phyloP scores from a whole-genome alignment of 495 filamentous ascomycete genomes.

The Aspergillus ostianus region DNA sequence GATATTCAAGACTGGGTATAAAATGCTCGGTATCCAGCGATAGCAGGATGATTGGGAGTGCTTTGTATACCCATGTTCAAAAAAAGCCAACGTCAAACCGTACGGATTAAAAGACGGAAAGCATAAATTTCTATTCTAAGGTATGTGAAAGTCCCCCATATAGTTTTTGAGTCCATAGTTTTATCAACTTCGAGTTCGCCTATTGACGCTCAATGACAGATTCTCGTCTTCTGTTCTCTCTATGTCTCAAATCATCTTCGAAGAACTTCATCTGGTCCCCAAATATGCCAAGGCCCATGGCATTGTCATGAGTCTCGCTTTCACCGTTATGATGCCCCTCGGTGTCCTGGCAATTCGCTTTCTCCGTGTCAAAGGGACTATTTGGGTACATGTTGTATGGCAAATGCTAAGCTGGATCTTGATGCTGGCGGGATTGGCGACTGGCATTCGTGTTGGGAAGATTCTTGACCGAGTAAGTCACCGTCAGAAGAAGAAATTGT shows the following conservation, averaged over 20 bases:
- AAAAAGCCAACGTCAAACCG: too few relatives aligned
- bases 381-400: conserved; percentile 7
- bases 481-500: not conserved
- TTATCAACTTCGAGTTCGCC: too few relatives aligned
- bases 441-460: conserved; percentile 14
- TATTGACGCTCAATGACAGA: too few relatives aligned
- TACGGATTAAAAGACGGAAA: too few relatives aligned
- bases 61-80: not conserved
- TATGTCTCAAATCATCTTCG: conserved; percentile 4
- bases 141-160: too few relatives aligned
- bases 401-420: conserved; percentile 11
- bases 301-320: conserved; percentile 12
- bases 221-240: too few relatives aligned
- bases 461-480: conserved; percentile 13
- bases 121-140: too few relatives aligned
- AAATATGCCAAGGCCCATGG: conserved; percentile 13
- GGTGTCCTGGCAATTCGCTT: conserved; percentile 13
- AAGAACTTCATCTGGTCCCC: conserved; percentile 17
- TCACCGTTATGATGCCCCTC: conserved; percentile 13
- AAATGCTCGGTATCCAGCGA: not conserved
- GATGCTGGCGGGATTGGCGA: conserved; percentile 16
- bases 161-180: too few relatives aligned
- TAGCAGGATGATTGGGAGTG: not conserved
- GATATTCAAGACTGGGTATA: too few relatives aligned
- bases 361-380: conserved; percentile 5